Evolutionary conservation across 139 green algal species (phyloP).

Genomic region (Picochlorum sp.): DNA sequence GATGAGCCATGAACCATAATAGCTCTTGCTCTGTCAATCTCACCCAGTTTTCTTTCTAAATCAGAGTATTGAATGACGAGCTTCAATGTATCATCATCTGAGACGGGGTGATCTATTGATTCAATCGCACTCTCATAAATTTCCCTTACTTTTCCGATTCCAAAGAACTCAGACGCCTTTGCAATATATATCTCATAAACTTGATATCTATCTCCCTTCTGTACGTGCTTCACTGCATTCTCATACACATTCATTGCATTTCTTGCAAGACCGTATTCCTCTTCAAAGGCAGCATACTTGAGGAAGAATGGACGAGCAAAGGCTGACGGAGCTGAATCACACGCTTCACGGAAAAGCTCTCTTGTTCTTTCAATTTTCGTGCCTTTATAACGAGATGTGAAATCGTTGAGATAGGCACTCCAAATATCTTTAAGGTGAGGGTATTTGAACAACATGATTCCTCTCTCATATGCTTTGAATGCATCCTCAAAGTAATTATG

Average conservation of each 20-base stretch:
- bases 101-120: conserved; percentile 56
- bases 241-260: conserved; percentile 88
- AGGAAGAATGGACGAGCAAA: conserved; percentile 66
- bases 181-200: conserved; percentile 85
- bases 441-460: conserved; percentile 90
- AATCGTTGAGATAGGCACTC: conserved; percentile 84
- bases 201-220: conserved; percentile 55
- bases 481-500: conserved; percentile 88
- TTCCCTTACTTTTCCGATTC: conserved; percentile 89
- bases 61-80: conserved; percentile 76
- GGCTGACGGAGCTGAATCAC: conserved; percentile 41
- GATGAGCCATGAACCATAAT: conserved; percentile 79
- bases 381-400: conserved; percentile 68
- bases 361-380: conserved; percentile 89
- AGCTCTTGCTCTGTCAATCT: conserved; percentile 89
- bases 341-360: conserved; percentile 91
- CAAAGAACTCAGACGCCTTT: conserved; percentile 86
- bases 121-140: conserved; percentile 89
- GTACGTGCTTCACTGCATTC: conserved; percentile 57
- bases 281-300: conserved; percentile 83
- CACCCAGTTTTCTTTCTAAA: conserved; percentile 83
- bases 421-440: conserved; percentile 94
- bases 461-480: conserved; percentile 92
- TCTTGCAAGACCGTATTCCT: conserved; percentile 80
- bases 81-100: conserved; percentile 61